Percentiles rank a stretch among this genome's conserved stretches.
phyloP scores from a whole-genome alignment of 2,329 filamentous ascomycete genomes.

The Exophiala aquamarina region DNA sequence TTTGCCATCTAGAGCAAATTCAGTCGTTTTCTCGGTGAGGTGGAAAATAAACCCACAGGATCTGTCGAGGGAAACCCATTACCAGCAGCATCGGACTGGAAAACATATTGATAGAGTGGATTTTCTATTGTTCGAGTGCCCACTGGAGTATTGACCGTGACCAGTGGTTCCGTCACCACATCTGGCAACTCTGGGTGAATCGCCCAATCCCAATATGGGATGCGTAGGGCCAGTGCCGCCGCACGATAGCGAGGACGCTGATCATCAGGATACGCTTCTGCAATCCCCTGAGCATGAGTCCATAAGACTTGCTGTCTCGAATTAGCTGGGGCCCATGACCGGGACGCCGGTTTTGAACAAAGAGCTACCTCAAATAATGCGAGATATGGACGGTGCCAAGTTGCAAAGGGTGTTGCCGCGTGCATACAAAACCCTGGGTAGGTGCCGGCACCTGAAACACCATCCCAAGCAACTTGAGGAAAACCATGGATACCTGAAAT shows the following conservation, averaged over 20 bases:
- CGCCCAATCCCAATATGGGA: constrained; percentile 55
- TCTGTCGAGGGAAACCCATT: constrained; percentile 28
- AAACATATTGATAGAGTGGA: constrained; percentile 47
- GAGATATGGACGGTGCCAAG: constrained; percentile 83
- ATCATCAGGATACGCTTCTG: constrained; percentile 43
- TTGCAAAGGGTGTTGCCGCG: constrained; percentile 70
- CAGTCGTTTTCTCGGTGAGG: neutral
- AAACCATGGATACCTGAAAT: constrained; percentile 80
- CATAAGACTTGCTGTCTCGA: constrained; percentile 38
- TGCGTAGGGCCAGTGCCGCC: constrained; percentile 43
- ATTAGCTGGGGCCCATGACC: constrained; percentile 1
- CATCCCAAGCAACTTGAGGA: constrained; percentile 62
- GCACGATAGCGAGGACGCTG: constrained; percentile 49
- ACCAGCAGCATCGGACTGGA: constrained; percentile 20
- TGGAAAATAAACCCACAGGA: constrained; percentile 5
- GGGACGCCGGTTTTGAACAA: neutral
- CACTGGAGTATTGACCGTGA: constrained; percentile 44
- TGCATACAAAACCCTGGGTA: constrained; percentile 75
- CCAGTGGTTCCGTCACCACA: constrained; percentile 39
- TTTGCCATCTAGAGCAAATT: constrained; percentile 17
- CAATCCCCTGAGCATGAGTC: constrained; percentile 39
- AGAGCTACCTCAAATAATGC: constrained; percentile 56
- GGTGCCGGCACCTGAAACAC: constrained; percentile 39
- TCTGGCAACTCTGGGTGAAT: constrained; percentile 33
- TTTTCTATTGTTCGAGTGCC: constrained; percentile 42